Evolutionary conservation across 768 basidiomycete genomes (phyloP).

Genomic region (Trametes meyenii): DNA sequence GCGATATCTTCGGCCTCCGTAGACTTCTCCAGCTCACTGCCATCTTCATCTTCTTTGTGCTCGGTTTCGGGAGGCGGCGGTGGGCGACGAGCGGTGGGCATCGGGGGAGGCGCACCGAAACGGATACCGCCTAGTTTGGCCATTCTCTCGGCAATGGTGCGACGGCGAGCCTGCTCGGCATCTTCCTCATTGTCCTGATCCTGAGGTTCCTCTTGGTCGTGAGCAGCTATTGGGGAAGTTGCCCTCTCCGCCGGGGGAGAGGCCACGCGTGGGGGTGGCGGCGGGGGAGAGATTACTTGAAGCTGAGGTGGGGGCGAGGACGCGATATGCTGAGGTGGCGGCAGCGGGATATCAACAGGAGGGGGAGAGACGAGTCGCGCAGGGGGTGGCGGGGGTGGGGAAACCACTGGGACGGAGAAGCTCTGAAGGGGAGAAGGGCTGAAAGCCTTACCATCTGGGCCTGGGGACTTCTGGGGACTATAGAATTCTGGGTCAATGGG

Average conservation of each 20-base stretch:
- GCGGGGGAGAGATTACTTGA: conserved; percentile 12
- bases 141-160: conserved; percentile 92
- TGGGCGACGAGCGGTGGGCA: conserved; percentile 41
- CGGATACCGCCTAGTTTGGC: conserved; percentile 86
- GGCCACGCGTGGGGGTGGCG: conserved; percentile 2
- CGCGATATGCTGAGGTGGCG: conserved; percentile 4
- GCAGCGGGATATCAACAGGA: neutral
- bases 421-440: neutral
- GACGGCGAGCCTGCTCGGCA: conserved; percentile 49
- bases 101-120: conserved; percentile 69
- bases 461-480: conserved; percentile 45
- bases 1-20: conserved; percentile 32
- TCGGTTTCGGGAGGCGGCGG: conserved; percentile 35
- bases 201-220: conserved; percentile 15
- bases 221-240: neutral
- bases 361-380: conserved; percentile 7
- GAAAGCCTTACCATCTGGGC: neutral
- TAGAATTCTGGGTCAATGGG: conserved; percentile 71
- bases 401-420: conserved; percentile 2
- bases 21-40: conserved; percentile 25
- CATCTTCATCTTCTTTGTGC: conserved; percentile 27
- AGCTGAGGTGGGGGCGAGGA: conserved; percentile 15
- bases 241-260: conserved; percentile 4
- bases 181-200: conserved; percentile 45
- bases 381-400: conserved; percentile 8